phyloP scores from a whole-genome alignment of 495 filamentous ascomycete species.

The Poronia punctata region DNA sequence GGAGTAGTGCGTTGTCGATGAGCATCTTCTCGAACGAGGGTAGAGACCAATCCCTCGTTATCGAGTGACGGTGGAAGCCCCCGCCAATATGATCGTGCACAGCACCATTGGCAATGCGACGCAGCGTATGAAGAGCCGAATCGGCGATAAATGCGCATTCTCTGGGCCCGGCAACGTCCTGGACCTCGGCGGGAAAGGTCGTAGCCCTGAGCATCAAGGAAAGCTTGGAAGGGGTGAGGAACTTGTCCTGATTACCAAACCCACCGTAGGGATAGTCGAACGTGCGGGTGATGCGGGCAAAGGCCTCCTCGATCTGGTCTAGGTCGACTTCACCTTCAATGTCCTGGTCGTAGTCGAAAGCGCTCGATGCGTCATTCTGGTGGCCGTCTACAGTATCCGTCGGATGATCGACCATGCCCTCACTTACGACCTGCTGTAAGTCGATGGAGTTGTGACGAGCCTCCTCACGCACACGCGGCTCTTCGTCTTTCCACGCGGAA shows the following conservation, averaged over 20 bases:
- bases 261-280: conserved; percentile 77
- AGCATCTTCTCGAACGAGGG: conserved; percentile 99
- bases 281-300: conserved; percentile 65
- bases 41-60: conserved; percentile 83
- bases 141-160: conserved; percentile 67
- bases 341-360: conserved; percentile 19
- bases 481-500: conserved; percentile 78
- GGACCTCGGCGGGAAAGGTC: conserved; percentile 62
- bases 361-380: conserved; percentile 1
- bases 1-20: conserved; percentile 84
- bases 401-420: conserved; percentile 61
- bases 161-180: conserved; percentile 76
- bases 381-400: too few species aligned
- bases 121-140: conserved; percentile 79
- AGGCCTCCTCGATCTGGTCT: conserved; percentile 86
- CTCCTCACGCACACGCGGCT: conserved; percentile 68
- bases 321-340: conserved; percentile 62
- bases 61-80: conserved; percentile 85
- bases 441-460: conserved; percentile 76
- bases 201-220: conserved; percentile 73
- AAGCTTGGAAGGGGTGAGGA: conserved; percentile 82
- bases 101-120: conserved; percentile 76
- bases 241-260: conserved; percentile 78
- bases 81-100: conserved; percentile 90
- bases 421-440: conserved; percentile 76